Conservation (phyloP, 2,329 filamentous ascomycete species). For the Colletotrichum falcatum region DNA sequence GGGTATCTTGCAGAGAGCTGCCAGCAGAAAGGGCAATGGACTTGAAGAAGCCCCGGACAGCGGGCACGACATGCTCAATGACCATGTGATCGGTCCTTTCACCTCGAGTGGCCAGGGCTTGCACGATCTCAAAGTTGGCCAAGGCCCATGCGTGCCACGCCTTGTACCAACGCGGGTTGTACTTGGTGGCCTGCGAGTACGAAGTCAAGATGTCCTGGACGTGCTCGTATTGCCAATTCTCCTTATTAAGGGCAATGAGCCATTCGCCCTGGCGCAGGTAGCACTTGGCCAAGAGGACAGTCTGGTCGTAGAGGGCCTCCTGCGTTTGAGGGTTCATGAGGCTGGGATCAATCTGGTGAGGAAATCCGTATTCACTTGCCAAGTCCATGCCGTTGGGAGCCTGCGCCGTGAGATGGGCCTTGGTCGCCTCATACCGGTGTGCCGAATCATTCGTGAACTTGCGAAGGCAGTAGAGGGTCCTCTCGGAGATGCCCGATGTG, state of each 20-base stretch:
- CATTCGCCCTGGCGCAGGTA: constrained; percentile 97
- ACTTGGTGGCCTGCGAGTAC: constrained; percentile 91
- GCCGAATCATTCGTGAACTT: constrained; percentile 72
- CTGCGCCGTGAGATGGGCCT: constrained; percentile 62
- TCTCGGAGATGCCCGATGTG: constrained; percentile 61
- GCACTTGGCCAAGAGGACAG: constrained; percentile 88
- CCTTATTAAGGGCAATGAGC: constrained; percentile 86
- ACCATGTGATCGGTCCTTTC: constrained; percentile 72
- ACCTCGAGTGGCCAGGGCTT: constrained; percentile 75
- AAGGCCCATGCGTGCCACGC: constrained; percentile 99
- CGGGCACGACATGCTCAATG: constrained; percentile 91
- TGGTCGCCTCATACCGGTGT: constrained; percentile 65
- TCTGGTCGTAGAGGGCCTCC: constrained; percentile 69
- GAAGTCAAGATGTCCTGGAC: constrained; percentile 91
- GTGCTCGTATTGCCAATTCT: constrained; percentile 88
- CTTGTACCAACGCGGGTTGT: constrained; percentile 97
- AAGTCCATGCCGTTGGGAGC: constrained; percentile 59
- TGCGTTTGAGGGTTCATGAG: constrained; percentile 63
- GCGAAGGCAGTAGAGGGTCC: constrained; percentile 69
- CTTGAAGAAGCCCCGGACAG: constrained; percentile 95
- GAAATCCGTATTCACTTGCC: constrained; percentile 62
- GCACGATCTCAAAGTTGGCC: constrained; percentile 98
- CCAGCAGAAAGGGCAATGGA: constrained; percentile 93
- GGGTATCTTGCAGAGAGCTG: constrained; percentile 94
- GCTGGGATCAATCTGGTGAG: constrained; percentile 58